A percentile compares a stretch with the other conserved stretches of the same genome.
Evolutionary conservation across 2,329 filamentous ascomycete species (phyloP).

Genomic region (Aspergillus novofumigatus): DNA sequence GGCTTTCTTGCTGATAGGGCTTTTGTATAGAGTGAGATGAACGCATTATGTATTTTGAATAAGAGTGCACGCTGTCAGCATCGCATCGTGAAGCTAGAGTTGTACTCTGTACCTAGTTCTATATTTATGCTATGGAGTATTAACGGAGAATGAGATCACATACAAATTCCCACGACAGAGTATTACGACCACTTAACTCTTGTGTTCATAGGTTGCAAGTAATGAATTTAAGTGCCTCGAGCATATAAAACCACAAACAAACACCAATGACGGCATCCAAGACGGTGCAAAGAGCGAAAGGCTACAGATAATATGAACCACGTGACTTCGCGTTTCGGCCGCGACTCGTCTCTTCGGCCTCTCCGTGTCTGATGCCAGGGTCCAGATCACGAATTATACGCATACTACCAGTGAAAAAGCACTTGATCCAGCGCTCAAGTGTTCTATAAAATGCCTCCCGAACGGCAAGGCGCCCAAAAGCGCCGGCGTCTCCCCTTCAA

Average conservation of each 20-base stretch:
- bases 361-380: not conserved
- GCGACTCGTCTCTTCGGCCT: constrained; percentile 4
- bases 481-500: constrained; percentile 43
- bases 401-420: not conserved
- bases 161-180: not conserved
- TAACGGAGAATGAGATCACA: not conserved
- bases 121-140: not conserved
- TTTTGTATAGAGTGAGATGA: not conserved
- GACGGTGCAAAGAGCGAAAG: not conserved
- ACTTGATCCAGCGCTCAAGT: not conserved
- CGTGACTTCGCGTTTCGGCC: constrained; percentile 17
- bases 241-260: not conserved
- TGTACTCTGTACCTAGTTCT: not conserved
- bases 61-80: not conserved
- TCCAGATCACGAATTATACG: not conserved
- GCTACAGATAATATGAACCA: constrained; percentile 4
- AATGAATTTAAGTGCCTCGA: not conserved
- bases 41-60: not conserved
- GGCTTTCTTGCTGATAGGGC: not conserved
- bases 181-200: not conserved
- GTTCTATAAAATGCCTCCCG: constrained; percentile 23
- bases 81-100: not conserved
- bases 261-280: not conserved
- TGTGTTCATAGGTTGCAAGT: not conserved
- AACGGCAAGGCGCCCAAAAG: constrained; percentile 31